Base-by-base conservation (phyloP, 441 rosid species). In the Bocquillonia castaneifolia region DNA sequence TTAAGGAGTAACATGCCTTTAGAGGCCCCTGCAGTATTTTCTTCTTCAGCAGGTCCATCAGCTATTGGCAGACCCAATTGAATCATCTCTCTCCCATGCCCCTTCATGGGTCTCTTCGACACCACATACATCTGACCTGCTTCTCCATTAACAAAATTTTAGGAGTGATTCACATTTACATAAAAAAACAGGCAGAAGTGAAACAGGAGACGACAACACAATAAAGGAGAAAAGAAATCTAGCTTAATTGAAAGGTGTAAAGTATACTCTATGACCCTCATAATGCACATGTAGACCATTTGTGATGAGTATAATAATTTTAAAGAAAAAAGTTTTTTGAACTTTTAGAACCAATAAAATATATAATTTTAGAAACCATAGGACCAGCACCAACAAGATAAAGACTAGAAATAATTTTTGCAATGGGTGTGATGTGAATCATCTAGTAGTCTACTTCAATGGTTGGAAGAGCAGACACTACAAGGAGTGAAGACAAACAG, bases 61-160 rank as follows among this genome's bases (percentile, higher is more conserved):
- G 79, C 88, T 63, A 92, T 82, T 20, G 96, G 97, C 51, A 86
- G 80, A 66, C 99, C 99, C 36, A 94, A 72, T 54, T 94, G 99
- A 78, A 94, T 90, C 84, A 82, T 86, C 89, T 90, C 97, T 47
- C 97, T 87, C 47, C 99, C 99, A 73, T 80, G 97, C 69, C 98
- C 99, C 79, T 80, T 90, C 77, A 76, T 84, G 31, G 97, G 99
- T 72, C 93, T 81, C 80, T 86, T 92, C 18, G 87, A 79, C 55
- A 67, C 76, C 63, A 86, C 79, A 80, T 86, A 94, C 48, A 90
- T 81, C 53, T 84, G 94, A 72, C 96, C 99, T 92, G 89, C 70
- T 76, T 77, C 73, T 66, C 72, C 63, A 72, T 63, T 37, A 75
- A 61, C 36, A 72, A 72, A 9, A 52, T 59, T 67, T 72, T 48